phyloP scores from a whole-genome alignment of 1,284 basidiomycete species.

The Phylloboletellus chloephorus region DNA sequence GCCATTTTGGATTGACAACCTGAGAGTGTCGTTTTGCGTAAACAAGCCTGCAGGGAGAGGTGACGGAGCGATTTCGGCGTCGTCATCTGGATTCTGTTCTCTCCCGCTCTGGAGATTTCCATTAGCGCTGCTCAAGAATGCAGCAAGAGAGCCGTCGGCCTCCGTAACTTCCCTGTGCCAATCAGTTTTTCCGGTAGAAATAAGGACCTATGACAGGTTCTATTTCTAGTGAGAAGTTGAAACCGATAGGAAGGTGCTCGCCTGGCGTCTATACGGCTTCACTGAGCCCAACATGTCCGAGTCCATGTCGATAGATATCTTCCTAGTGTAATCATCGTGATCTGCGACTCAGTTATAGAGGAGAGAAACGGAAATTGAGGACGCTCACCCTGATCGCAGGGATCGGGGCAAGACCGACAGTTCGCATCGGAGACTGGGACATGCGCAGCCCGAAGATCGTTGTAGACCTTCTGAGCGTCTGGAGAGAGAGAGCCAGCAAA shows the following conservation, averaged over 20 bases:
- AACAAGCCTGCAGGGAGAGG: slow-evolving; percentile 50
- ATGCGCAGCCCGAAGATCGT: slow-evolving; percentile 43
- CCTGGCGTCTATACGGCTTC: slow-evolving; percentile 77
- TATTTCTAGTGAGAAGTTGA: background rate
- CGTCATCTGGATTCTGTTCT: slow-evolving; percentile 20
- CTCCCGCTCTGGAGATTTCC: slow-evolving; percentile 19
- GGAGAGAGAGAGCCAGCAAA: slow-evolving; percentile 17
- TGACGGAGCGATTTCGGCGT: slow-evolving; percentile 17
- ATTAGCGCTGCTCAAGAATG: slow-evolving; percentile 46
- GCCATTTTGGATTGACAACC: slow-evolving; percentile 75
- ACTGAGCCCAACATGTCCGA: slow-evolving; percentile 77
- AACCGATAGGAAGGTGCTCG: slow-evolving; percentile 29
- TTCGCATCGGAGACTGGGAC: slow-evolving; percentile 67
- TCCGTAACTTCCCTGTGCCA: slow-evolving; percentile 78
- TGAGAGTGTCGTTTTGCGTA: slow-evolving; percentile 45
- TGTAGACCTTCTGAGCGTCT: slow-evolving; percentile 33
- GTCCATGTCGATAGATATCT: slow-evolving; percentile 73
- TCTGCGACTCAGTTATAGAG: slow-evolving; percentile 36
- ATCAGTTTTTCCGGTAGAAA: slow-evolving; percentile 84
- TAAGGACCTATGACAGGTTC: slow-evolving; percentile 53
- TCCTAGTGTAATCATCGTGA: slow-evolving; percentile 66
- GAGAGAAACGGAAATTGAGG: background rate
- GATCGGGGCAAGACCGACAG: slow-evolving; percentile 73
- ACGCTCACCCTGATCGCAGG: slow-evolving; percentile 63
- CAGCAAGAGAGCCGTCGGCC: slow-evolving; percentile 61